Percentiles rank a stretch among this genome's conserved stretches.
These are phyloP conservation scores for Proliferodiscus dingleyae DNA, from an alignment of 2,329 filamentous ascomycete genomes.

Conservation along the genomic window DNA sequence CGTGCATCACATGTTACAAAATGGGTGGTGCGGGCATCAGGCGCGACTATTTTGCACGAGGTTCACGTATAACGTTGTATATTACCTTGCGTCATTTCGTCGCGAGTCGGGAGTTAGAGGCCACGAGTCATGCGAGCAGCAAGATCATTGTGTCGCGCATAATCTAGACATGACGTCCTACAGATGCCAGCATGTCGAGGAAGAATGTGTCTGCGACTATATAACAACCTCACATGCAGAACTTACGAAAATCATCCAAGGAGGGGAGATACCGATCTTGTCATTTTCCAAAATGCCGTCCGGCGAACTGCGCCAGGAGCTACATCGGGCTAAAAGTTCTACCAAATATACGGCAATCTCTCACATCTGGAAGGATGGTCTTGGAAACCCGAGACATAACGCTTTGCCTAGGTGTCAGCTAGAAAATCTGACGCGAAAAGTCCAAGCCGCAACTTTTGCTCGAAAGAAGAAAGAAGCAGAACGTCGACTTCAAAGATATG, in stretches of 20 bases:
- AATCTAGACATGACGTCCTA: background rate
- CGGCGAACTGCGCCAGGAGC: constrained; percentile 8
- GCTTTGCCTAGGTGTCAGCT: constrained; percentile 15
- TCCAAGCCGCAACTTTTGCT: background rate
- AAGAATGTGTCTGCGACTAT: background rate
- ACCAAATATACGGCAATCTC: constrained; percentile 20
- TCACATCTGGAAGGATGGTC: constrained; percentile 19
- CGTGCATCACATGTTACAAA: background rate
- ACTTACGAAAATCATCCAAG: constrained; percentile 1
- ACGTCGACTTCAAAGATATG: background rate
- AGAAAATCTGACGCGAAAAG: background rate
- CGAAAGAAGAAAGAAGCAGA: background rate
- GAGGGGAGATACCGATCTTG: background rate
- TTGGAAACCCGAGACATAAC: constrained; percentile 15
- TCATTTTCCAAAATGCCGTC: background rate
- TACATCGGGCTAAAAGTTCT: constrained; percentile 18
- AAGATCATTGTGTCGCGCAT: constrained; percentile 1
- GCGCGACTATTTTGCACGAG: background rate
- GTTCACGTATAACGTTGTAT: constrained; percentile 1
- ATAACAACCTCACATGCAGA: background rate
- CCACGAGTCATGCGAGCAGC: background rate
- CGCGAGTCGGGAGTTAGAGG: background rate
- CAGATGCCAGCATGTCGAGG: background rate
- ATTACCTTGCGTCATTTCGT: background rate
- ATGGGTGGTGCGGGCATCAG: constrained; percentile 2